phyloP scores from a whole-genome alignment of 1,284 basidiomycete species.

The Stereum hirsutum region DNA sequence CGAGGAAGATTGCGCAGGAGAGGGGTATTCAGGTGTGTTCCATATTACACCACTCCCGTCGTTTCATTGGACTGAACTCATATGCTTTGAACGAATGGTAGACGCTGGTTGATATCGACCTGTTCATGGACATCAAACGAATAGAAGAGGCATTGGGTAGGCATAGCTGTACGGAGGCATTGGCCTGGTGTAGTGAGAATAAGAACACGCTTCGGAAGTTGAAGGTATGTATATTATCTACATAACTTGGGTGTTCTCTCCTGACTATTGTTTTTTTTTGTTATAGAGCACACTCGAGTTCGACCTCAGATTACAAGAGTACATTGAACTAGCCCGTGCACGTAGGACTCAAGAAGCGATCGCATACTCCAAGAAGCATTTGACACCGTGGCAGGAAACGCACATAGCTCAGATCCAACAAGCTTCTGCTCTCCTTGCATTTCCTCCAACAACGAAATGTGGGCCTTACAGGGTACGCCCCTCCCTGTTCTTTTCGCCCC shows the following conservation, averaged over 20 bases:
- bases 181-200: slow-evolving; percentile 97
- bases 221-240: slow-evolving; percentile 44
- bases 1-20: slow-evolving; percentile 59
- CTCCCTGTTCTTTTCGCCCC: neutral
- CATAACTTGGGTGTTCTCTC: slow-evolving; percentile 3
- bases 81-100: slow-evolving; percentile 21
- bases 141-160: slow-evolving; percentile 75
- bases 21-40: slow-evolving; percentile 58
- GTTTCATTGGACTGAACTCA: slow-evolving; percentile 1
- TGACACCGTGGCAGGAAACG: slow-evolving; percentile 76
- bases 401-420: slow-evolving; percentile 72
- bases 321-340: slow-evolving; percentile 80
- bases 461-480: slow-evolving; percentile 57
- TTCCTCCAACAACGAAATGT: slow-evolving; percentile 54
- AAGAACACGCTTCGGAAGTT: slow-evolving; percentile 85
- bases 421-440: slow-evolving; percentile 72
- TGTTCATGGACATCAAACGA: slow-evolving; percentile 81
- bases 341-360: slow-evolving; percentile 74
- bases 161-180: slow-evolving; percentile 79
- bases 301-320: slow-evolving; percentile 92
- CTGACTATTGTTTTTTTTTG: slow-evolving; percentile 5
- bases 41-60: neutral
- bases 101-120: slow-evolving; percentile 84
- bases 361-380: slow-evolving; percentile 74
- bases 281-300: slow-evolving; percentile 89